phyloP scores from a whole-genome alignment of 352 stramenopile species.

The Globisporangium spiculum region DNA sequence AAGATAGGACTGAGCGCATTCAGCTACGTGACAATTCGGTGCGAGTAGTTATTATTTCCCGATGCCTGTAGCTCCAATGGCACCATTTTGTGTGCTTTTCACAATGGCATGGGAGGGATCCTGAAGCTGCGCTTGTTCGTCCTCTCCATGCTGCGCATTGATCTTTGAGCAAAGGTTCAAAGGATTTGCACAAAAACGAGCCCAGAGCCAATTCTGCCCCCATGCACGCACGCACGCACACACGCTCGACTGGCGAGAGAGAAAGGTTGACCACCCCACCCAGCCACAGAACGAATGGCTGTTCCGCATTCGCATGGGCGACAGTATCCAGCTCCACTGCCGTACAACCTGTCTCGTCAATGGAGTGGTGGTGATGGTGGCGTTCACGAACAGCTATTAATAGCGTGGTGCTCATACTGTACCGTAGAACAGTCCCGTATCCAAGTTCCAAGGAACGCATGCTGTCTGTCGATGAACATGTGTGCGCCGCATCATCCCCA shows the following conservation, averaged over 20 bases:
- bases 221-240: neutral
- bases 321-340: neutral
- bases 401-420: neutral
- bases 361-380: neutral
- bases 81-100: neutral
- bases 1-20: neutral
- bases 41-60: neutral
- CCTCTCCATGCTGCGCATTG: neutral
- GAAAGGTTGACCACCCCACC: neutral
- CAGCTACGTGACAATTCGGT: neutral
- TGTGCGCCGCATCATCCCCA: neutral
- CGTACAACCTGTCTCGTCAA: neutral
- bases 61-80: neutral
- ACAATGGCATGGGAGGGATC: neutral
- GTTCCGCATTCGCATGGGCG: neutral
- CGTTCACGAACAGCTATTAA: neutral
- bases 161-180: neutral
- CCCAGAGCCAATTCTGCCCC: neutral
- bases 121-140: neutral
- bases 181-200: neutral
- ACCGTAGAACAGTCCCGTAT: neutral
- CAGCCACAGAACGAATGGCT: neutral
- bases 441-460: neutral
- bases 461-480: neutral
- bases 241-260: constrained; percentile 1